Base-by-base conservation (phyloP, 805 yeast species). In the Starmerella cellae region DNA sequence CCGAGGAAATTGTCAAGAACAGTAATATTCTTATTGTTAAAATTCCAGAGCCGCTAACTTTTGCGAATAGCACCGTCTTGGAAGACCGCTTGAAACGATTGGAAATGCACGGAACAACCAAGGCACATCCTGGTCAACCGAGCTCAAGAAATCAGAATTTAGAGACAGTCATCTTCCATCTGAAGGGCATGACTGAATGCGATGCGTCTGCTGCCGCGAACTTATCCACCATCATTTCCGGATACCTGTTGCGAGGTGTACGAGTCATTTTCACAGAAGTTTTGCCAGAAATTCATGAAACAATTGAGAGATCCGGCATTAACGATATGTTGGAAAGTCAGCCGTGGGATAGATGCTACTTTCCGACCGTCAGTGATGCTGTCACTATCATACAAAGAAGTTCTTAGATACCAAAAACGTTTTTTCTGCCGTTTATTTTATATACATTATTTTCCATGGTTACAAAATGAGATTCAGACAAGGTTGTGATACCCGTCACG, bases 11-110 rank as follows among this genome's bases (percentile, higher is more conserved):
- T 5, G 32, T 36, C 10, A 22, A n/a, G 8, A 65, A 79, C 38
- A 82, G 78, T 50, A 85, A 84, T 0, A 79, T 85, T 42, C 64
- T 87, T 28, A 74, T 84, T 23, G 79, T 85, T 29, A 79, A 78
- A 49, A 73, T 85, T 34, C 85, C 95, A 0, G 95, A 85, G 55
- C 94, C 95, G 1, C 65, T 85, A 46, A 82, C 87, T 4, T 85
- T 85, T 60, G 83, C 94, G 31, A 85, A 87, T 58, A 71, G 87
- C 6, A 79, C 79, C 22, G 93, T 82, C 52, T 64, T 85, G 47
- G 75, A 79, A 47, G 66, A 72, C 43, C 66, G 88, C 29, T 63
- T 85, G 44, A 64, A 69, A 34, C 65, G 95, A 35, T 63, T 85
- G 23, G 95, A 85, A 56, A 62, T 72, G 41, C 82, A 81, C 53